These are phyloP conservation scores for Xenoacremonium recifei DNA, from an alignment of 2,329 filamentous ascomycete species.

Conservation along the genomic window DNA sequence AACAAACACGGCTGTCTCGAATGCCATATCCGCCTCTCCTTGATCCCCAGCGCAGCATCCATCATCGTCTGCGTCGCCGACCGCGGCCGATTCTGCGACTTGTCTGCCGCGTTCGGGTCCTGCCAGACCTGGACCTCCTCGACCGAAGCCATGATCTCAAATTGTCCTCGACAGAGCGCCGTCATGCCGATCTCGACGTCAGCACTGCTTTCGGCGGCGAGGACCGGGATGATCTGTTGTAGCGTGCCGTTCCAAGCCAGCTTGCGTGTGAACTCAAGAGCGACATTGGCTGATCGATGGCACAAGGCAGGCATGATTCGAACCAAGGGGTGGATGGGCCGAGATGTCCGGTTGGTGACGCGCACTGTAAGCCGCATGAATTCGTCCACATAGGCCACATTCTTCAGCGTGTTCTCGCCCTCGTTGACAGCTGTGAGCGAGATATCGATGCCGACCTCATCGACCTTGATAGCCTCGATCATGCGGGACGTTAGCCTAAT, in stretches of 20 bases:
- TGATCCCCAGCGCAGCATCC: constrained; percentile 57
- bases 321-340: constrained; percentile 68
- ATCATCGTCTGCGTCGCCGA: constrained; percentile 57
- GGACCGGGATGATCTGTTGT: constrained; percentile 67
- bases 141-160: constrained; percentile 76
- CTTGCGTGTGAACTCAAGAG: constrained; percentile 78
- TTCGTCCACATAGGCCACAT: constrained; percentile 37
- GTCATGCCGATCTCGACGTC: constrained; percentile 69
- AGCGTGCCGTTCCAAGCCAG: constrained; percentile 83
- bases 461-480: constrained; percentile 79
- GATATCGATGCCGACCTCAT: constrained; percentile 71
- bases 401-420: constrained; percentile 15
- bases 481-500: constrained; percentile 73
- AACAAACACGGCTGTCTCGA: constrained; percentile 56
- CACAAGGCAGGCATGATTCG: constrained; percentile 75
- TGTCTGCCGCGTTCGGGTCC: constrained; percentile 27
- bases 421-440: constrained; percentile 42
- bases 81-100: constrained; percentile 34
- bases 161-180: constrained; percentile 75
- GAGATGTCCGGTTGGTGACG: constrained; percentile 70
- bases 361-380: constrained; percentile 70
- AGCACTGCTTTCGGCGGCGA: constrained; percentile 58
- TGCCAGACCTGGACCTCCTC: constrained; percentile 70
- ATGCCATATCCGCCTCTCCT: constrained; percentile 65
- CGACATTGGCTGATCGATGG: constrained; percentile 67